A percentile compares a stretch with the other conserved stretches of the same genome.
phyloP scores from a whole-genome alignment of 495 filamentous ascomycete species.

The Penicillium simplicissimum region DNA sequence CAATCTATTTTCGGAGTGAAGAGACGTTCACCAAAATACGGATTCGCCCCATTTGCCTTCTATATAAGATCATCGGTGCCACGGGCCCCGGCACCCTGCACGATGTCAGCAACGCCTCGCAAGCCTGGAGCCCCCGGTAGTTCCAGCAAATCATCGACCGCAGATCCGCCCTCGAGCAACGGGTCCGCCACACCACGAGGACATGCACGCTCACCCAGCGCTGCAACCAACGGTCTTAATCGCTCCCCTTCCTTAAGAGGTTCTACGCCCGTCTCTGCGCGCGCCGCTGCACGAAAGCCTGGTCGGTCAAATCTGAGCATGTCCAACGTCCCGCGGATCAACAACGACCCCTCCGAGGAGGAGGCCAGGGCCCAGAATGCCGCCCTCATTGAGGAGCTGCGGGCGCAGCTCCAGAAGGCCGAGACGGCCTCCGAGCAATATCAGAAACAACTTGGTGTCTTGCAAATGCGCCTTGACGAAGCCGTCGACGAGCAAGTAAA shows the following conservation, averaged over 20 bases:
- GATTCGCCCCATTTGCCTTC: constrained; percentile 11
- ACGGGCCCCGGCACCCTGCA: constrained; percentile 29
- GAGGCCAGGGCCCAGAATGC: constrained; percentile 70
- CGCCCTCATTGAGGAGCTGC: constrained; percentile 80
- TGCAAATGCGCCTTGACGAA: constrained; percentile 87
- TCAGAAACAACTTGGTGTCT: constrained; percentile 77
- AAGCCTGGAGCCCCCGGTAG: constrained; percentile 44
- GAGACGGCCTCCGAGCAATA: constrained; percentile 78
- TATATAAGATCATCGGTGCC: constrained; percentile 22
- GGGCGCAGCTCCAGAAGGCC: constrained; percentile 75
- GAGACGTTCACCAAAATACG: not conserved
- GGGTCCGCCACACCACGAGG: constrained; percentile 44
- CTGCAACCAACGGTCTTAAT: constrained; percentile 41
- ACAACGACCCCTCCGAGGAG: constrained; percentile 59
- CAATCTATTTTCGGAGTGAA: constrained; percentile 4
- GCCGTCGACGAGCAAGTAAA: constrained; percentile 77
- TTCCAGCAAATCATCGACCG: constrained; percentile 42
- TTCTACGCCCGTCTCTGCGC: constrained; percentile 66
- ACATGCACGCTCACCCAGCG: constrained; percentile 46
- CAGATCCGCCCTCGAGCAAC: constrained; percentile 37
- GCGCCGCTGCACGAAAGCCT: constrained; percentile 64
- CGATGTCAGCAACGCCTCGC: constrained; percentile 48
- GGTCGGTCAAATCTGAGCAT: constrained; percentile 60
- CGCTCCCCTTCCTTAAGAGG: constrained; percentile 45
- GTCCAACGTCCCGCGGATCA: constrained; percentile 54